Evolutionary conservation across 2,329 filamentous ascomycete species (phyloP), one percentile per base, ranked within the genome.

Genomic region (Sphaerulina musiva): DNA sequence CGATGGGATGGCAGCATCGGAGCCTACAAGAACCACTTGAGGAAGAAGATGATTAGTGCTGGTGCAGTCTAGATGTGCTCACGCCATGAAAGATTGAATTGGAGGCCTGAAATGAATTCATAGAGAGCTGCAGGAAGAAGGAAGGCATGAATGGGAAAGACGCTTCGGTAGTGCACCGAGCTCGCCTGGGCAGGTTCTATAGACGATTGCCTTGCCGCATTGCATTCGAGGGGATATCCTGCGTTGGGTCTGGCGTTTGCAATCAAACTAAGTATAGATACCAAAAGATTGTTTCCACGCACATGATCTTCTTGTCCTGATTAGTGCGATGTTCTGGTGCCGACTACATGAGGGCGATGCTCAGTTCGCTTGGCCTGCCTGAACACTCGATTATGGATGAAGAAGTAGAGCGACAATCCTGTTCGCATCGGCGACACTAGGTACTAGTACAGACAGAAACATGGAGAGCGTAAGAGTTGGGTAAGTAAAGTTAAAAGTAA

Each of bases 11-110:
- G 92, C 66, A 78, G 76, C 61, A 98, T 98, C 69, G 86, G 85
- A 65, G 85, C 90, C 57, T 98, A 98, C 88, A 98, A 98, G 88
- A 88, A 95, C 78, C 84, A 96, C 76, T 82, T 98, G 69, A 86
- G 92, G 72, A 97, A 97, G 85, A 97, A 97, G 89, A 98, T 98
- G 93, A 77, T 95, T 69, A 82, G 82, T 44, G 76, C 83, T 53
- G 92, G 92, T 72, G 88, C 89, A 63, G 90, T 97, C 44, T 68
- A 65, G 57, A 40, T 41, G 23, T 40, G 29, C 12, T 29, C 12
- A 11, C 46, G 23, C 40, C 11, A 17, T 42, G 9, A 17, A 42
- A 3, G n/a, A 9, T 11, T 39, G 20, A 50, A 11, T 50, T 50
- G 39, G n/a, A 17, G 31, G 17, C 31, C 11, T 43, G 39, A 39